Base-by-base conservation (phyloP, 805 yeast genomes). In the Blastobotrys parvus region DNA sequence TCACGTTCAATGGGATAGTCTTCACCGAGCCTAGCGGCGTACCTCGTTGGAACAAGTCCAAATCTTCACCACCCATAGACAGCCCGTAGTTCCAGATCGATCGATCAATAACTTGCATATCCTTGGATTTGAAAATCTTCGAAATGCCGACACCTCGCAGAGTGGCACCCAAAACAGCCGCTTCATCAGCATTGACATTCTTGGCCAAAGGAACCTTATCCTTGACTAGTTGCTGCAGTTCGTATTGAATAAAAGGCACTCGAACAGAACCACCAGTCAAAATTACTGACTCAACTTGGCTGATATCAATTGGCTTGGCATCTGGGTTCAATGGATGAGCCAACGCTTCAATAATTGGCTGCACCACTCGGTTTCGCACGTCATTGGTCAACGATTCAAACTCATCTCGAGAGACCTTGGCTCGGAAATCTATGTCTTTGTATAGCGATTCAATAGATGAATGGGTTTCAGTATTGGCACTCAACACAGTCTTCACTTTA, bases 141-240 rank as follows among this genome's bases (percentile, higher is more conserved):
- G 87, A 77, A 31, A 86, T 67, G 38, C 77, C 70, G 33, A 87
- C 82, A 17, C 92, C 97, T 50, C 88, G 74, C 31, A 83, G 67
- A n/a, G 95, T 78, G 2, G 94, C 77, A 39, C 98, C 98, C 54
- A 85, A 71, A 11, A 86, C 95, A 41, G 86, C 86, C 36, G 97
- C 80, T 66, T 92, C 98, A 63, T 92, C 98, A 0, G 98, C 92
- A 62, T 92, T 92, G 36, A 92, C 94, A 41, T 81, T 85, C 61
- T 81, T 87, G 18, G 94, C 72, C 20, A 52, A 22, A 2, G 40
- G 23, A 32, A 89, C 69, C 39, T 68, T 58, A 2, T 76, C 80
- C 1, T 82, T 86, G 34, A 80, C 64, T 35, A 78, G 66, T 2
- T 72, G 58, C 1, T 59, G 48, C 45, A 86, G 65, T 42, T 72